Evolutionary conservation across 441 rosid genomes (phyloP), one percentile per base, ranked within the genome.

Genomic region (Isatis lusitanica): DNA sequence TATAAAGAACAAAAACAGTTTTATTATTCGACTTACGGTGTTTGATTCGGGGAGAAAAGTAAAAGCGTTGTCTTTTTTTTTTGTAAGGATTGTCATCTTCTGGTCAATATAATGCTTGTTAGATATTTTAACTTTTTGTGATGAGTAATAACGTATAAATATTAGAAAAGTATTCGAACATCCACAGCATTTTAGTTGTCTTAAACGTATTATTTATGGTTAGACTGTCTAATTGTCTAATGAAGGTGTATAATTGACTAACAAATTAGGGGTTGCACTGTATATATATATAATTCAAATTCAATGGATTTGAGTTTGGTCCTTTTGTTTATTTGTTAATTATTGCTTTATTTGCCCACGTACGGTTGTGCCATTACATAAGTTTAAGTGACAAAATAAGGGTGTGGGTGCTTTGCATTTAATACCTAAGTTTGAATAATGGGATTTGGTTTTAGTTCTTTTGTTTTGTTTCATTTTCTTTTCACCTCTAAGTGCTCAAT

Each of bases 281-380:
- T 28, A 12, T 50, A 28, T 28, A 12, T 50, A 28, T 39, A 18
- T 35, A 16, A 61, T 21, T 56, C 70, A 68, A 51, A 50, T 65
- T 50, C 64, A 77, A 66, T 58, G 73, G 68, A 77, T 59, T 56
- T 16, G 72, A 76, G 67, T 64, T 64, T 40, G 61, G 56, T 64
- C 59, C 50, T 62, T 52, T 58, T n/a, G 70, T 50, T 74, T 69
- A 26, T 63, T 55, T 56, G 56, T 39, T 57, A 40, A 56, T 58
- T 36, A 63, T 48, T 76, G 70, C 21, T 55, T 75, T 63, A 38
- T 42, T 53, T 68, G 43, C 64, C 53, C 74, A 62, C 66, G 74
- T 58, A 56, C 70, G 46, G 65, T 26, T 68, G 66, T 69, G 70
- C 36, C 46, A 75, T 52, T 38, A 61, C 70, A 35, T 35, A 7